A percentile compares a stretch with the other conserved stretches of the same genome.
Conservation (phyloP, 2,329 filamentous ascomycete genomes). For the Colletotrichum sp. region DNA sequence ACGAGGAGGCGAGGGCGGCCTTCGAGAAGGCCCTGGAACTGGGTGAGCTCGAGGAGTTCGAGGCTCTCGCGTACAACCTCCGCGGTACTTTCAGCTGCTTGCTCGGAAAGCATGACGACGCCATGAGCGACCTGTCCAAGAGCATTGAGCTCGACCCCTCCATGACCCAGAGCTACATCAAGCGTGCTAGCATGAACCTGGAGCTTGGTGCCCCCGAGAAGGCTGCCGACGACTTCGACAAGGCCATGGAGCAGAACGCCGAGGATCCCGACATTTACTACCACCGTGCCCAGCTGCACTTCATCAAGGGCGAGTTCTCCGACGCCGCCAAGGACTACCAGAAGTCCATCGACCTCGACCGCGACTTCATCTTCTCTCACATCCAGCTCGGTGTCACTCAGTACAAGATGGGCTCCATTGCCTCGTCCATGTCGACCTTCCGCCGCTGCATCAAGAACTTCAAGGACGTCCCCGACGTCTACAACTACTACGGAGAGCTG, state of each 20-base stretch:
- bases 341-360: slow-evolving; percentile 96
- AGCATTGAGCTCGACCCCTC: slow-evolving; percentile 88
- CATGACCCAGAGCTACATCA: slow-evolving; percentile 97
- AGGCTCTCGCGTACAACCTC: slow-evolving; percentile 95
- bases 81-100: slow-evolving; percentile 95
- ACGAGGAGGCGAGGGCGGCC: slow-evolving; percentile 83
- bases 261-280: slow-evolving; percentile 98
- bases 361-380: slow-evolving; percentile 97
- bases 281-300: slow-evolving; percentile 97
- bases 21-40: slow-evolving; percentile 90
- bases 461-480: slow-evolving; percentile 93
- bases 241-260: slow-evolving; percentile 82
- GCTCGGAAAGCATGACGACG: slow-evolving; percentile 83
- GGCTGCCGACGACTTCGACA: slow-evolving; percentile 85
- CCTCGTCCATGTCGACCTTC: slow-evolving; percentile 98
- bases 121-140: slow-evolving; percentile 86
- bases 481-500: slow-evolving; percentile 99
- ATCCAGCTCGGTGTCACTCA: slow-evolving; percentile 99
- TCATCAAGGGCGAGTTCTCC: slow-evolving; percentile 92
- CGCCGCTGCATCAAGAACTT: slow-evolving; percentile 98
- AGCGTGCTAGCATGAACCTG: slow-evolving; percentile 96
- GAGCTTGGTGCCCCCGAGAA: slow-evolving; percentile 89
- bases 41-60: slow-evolving; percentile 78
- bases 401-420: slow-evolving; percentile 99
- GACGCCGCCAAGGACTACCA: slow-evolving; percentile 98